phyloP scores from a whole-genome alignment of 1,284 basidiomycete species.

The Amylostereum chailletii region DNA sequence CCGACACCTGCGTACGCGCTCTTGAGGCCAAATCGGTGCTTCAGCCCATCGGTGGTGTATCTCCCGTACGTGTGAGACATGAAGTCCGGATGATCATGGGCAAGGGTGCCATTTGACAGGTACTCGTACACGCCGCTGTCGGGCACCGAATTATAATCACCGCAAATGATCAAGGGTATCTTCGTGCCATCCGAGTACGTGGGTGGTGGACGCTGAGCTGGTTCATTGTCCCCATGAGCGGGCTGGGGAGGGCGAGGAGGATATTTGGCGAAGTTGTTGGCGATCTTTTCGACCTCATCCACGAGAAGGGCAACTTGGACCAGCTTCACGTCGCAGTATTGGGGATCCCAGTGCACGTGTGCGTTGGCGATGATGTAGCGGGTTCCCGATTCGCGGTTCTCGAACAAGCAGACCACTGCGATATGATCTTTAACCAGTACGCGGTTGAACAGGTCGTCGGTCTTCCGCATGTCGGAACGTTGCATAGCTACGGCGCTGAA shows the following conservation, averaged over 20 bases:
- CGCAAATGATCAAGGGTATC: slow-evolving; percentile 88
- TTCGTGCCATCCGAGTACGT: slow-evolving; percentile 75
- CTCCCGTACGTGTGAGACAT: slow-evolving; percentile 86
- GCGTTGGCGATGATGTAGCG: slow-evolving; percentile 87
- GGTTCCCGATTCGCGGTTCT: slow-evolving; percentile 81
- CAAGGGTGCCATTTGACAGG: slow-evolving; percentile 65
- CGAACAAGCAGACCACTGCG: slow-evolving; percentile 82
- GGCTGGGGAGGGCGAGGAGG: slow-evolving; percentile 51
- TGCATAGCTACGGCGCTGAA: slow-evolving; percentile 93
- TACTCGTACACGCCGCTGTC: slow-evolving; percentile 91
- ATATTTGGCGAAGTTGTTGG: slow-evolving; percentile 76
- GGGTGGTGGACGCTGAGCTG: slow-evolving; percentile 45
- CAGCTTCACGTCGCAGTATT: slow-evolving; percentile 94
- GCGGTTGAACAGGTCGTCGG: slow-evolving; percentile 99
- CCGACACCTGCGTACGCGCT: slow-evolving; percentile 70
- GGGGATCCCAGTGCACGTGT: slow-evolving; percentile 93
- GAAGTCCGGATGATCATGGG: slow-evolving; percentile 85
- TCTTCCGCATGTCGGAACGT: slow-evolving; percentile 93
- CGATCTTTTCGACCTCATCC: slow-evolving; percentile 90
- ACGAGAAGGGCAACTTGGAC: slow-evolving; percentile 90
- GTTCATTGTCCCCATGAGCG: slow-evolving; percentile 22
- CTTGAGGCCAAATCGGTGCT: slow-evolving; percentile 76
- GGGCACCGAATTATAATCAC: slow-evolving; percentile 92
- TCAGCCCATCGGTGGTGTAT: slow-evolving; percentile 87
- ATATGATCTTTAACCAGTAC: slow-evolving; percentile 96